A percentile compares a stretch with the other conserved stretches of the same genome.
phyloP scores from a whole-genome alignment of 2,329 filamentous ascomycete species.

The Amphichorda felina region DNA sequence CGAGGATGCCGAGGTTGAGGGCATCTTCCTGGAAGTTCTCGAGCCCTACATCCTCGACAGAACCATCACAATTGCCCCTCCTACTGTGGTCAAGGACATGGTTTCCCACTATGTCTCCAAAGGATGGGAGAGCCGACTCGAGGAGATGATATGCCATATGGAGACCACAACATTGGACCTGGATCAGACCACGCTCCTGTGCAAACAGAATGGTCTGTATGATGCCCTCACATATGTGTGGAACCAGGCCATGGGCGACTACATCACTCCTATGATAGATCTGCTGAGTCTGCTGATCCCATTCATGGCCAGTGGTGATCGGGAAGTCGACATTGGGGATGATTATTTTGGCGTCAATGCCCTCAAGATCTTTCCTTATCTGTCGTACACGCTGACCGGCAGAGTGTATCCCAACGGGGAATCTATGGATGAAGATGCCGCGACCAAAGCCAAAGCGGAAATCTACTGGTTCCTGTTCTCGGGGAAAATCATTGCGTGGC shows the following conservation, averaged over 20 bases:
- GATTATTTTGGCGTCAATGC: slow-evolving; percentile 58
- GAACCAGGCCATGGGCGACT: slow-evolving; percentile 83
- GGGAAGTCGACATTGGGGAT: slow-evolving; percentile 42
- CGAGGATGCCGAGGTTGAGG: slow-evolving; percentile 60
- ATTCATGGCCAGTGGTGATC: slow-evolving; percentile 43
- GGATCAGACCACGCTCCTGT: slow-evolving; percentile 81
- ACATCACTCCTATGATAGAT: slow-evolving; percentile 81
- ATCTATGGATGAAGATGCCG: slow-evolving; percentile 58
- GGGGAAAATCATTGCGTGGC: slow-evolving; percentile 66
- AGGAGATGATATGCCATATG: slow-evolving; percentile 91
- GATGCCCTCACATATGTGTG: slow-evolving; percentile 95
- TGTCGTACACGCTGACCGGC: slow-evolving; percentile 83
- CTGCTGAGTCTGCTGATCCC: slow-evolving; percentile 58
- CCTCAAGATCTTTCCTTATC: slow-evolving; percentile 86
- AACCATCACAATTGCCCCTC: slow-evolving; percentile 64
- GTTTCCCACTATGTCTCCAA: slow-evolving; percentile 69
- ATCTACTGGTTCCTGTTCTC: slow-evolving; percentile 93
- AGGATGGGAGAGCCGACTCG: slow-evolving; percentile 65
- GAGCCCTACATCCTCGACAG: slow-evolving; percentile 80
- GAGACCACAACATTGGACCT: slow-evolving; percentile 86
- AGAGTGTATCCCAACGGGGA: slow-evolving; percentile 85
- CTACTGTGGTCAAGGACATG: slow-evolving; percentile 73
- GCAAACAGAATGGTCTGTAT: slow-evolving; percentile 84
- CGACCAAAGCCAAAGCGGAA: slow-evolving; percentile 69
- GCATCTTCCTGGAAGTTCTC: slow-evolving; percentile 75